Percentiles rank a stretch among this genome's conserved stretches.
Evolutionary conservation across 192 early-diverging fungal species (phyloP).

Genomic region (Rhizoclosmatium sp.): DNA sequence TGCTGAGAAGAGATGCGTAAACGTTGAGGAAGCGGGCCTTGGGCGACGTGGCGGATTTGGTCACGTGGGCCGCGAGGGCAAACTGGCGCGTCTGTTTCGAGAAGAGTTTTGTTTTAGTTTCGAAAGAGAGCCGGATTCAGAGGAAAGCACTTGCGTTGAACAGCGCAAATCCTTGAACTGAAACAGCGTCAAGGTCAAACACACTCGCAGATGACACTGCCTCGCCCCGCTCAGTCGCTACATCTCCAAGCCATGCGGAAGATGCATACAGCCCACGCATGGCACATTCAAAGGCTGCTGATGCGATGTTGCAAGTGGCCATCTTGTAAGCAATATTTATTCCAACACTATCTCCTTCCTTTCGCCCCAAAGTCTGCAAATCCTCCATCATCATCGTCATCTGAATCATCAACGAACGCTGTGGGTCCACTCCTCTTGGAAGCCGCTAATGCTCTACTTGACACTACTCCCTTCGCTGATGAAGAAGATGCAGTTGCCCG

Average conservation of each 20-base stretch:
- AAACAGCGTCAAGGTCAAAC: neutral
- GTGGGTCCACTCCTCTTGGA: neutral
- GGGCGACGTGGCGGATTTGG: neutral
- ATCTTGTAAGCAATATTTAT: too few species aligned
- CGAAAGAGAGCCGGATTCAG: neutral
- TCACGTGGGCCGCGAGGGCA: slow-evolving; percentile 4
- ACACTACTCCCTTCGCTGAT: neutral
- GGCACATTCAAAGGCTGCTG: neutral
- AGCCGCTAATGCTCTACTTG: neutral
- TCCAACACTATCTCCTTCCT: too few species aligned
- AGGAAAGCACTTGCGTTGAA: neutral
- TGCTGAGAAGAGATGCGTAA: neutral
- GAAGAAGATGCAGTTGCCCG: neutral
- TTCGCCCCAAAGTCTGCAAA: too few species aligned
- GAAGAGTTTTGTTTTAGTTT: neutral
- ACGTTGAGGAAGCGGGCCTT: neutral
- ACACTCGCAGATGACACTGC: neutral
- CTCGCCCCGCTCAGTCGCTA: neutral
- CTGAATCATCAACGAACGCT: slow-evolving; percentile 7
- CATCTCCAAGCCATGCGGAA: neutral
- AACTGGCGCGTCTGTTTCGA: neutral
- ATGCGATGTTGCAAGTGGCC: too few species aligned
- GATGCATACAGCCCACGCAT: neutral
- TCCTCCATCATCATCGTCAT: slow-evolving; percentile 19
- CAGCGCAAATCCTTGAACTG: neutral